Base-by-base conservation (phyloP, 2,329 filamentous ascomycete species). In the Colletotrichum ledebouriae region DNA sequence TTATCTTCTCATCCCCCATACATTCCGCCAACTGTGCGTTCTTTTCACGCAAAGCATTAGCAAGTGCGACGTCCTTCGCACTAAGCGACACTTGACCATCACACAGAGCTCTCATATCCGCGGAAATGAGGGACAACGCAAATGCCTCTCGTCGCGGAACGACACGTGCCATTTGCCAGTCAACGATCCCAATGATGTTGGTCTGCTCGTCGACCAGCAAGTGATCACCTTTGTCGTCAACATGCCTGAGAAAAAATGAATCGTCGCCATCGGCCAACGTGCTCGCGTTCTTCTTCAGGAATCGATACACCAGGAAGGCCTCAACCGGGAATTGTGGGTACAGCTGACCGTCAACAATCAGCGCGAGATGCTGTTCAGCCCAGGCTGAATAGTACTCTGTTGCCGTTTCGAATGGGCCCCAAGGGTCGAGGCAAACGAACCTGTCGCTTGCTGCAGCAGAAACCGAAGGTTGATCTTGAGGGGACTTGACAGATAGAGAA, bases 221-320 rank as follows among this genome's bases (percentile, higher is more conserved):
- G 50, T 84, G 80, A 59, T 82, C 79, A 1, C 79, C 82, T 71
- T 84, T 84, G 59, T 84, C 81, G 58, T 85, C 81, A 5, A 76
- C 75, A 9, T 85, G 82, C 55, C 80, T 83, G 4, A 85, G 72
- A 4, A 63, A 63, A 17, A 63, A 57, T 1, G 4, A 2, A 20
- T 55, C 3, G 1, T 65, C 39, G 9, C 2, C 0, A 47, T 47
- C 46, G 63, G 79, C 83, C 71, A 79, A 83, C 34, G 44, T 49
- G 1, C 34, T 59, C 62, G 69, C 69, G 53, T 72, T 74, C 22
- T 81, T 75, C 41, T 76, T 68, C 10, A 82, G 77, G 72, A 79
- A 82, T 15, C 76, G 74, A 63, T 82, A 79, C 33, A 81, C 74
- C 42, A 83, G 63, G 66, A 78, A 83, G 1, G 73, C 73, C 11